Evolutionary conservation across 495 filamentous ascomycete genomes (phyloP).

Genomic region (Chaetomium cochliodes): DNA sequence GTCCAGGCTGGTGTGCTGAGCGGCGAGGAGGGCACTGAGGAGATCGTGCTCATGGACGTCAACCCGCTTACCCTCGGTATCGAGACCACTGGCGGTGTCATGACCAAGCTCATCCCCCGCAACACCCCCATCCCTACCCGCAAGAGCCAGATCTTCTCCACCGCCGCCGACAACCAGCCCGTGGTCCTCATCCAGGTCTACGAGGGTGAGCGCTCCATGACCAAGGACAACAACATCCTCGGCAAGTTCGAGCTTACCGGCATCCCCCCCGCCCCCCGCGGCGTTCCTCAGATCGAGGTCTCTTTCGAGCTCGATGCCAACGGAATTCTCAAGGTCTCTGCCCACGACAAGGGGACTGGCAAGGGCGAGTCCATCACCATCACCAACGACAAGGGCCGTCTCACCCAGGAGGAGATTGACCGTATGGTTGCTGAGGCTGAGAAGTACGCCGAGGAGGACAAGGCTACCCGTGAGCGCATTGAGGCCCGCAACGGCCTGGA

Average conservation of each 20-base stretch:
- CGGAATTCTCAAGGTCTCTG: slow-evolving; percentile 94
- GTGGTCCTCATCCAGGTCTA: slow-evolving; percentile 96
- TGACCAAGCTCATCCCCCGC: slow-evolving; percentile 95
- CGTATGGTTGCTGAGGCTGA: slow-evolving; percentile 97
- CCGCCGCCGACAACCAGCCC: slow-evolving; percentile 96
- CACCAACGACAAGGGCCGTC: slow-evolving; percentile 97
- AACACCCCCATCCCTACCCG: slow-evolving; percentile 94
- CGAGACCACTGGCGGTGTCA: slow-evolving; percentile 96
- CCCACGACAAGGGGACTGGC: slow-evolving; percentile 94
- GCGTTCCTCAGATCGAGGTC: slow-evolving; percentile 97
- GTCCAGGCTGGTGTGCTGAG: slow-evolving; percentile 96
- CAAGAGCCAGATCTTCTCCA: slow-evolving; percentile 98
- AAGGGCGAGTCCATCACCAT: slow-evolving; percentile 96
- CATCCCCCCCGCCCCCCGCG: slow-evolving; percentile 91
- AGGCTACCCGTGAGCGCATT: slow-evolving; percentile 91
- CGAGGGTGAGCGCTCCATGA: slow-evolving; percentile 94
- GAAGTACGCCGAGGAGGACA: slow-evolving; percentile 98
- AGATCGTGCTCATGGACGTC: slow-evolving; percentile 93
- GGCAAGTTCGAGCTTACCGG: slow-evolving; percentile 97
- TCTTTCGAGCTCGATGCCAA: slow-evolving; percentile 98
- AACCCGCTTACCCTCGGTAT: slow-evolving; percentile 98
- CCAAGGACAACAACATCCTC: slow-evolving; percentile 93
- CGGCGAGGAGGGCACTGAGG: slow-evolving; percentile 74
- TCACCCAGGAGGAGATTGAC: slow-evolving; percentile 94
- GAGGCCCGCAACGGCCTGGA: slow-evolving; percentile 93